These are phyloP conservation scores for Yamadazyma epiphylla DNA, from an alignment of 1,139 yeast species.

Conservation along the genomic window DNA sequence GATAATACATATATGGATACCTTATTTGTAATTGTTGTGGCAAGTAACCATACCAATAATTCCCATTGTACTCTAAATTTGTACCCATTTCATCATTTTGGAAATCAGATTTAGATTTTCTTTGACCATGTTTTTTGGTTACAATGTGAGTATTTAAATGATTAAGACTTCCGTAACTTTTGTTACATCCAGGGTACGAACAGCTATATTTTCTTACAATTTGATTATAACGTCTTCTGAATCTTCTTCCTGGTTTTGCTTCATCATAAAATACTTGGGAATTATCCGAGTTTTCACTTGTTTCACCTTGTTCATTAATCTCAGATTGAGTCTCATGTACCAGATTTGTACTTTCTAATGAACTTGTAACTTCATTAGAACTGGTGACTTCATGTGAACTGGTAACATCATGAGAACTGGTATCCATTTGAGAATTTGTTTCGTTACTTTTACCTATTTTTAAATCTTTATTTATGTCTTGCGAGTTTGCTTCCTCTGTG, in stretches of 20 bases:
- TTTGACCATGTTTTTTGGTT: constrained; percentile 68
- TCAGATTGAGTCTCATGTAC: not conserved
- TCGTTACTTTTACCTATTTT: too few species aligned
- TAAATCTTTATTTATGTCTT: too few species aligned
- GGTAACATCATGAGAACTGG: too few species aligned
- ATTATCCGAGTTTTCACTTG: constrained; percentile 3
- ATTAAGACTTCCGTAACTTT: constrained; percentile 73
- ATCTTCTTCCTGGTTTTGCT: constrained; percentile 36
- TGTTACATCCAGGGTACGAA: constrained; percentile 55
- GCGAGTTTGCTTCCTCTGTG: too few species aligned
- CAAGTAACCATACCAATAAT: constrained; percentile 25
- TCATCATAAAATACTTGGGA: constrained; percentile 12
- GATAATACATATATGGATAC: constrained; percentile 12
- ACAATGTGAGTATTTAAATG: constrained; percentile 75
- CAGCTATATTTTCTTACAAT: constrained; percentile 66
- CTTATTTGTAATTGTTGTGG: constrained; percentile 11
- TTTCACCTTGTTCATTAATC: too few species aligned
- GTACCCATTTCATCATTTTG: constrained; percentile 17
- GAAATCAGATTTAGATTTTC: constrained; percentile 69
- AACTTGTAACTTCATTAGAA: not conserved
- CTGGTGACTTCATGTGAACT: too few species aligned
- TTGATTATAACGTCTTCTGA: constrained; percentile 66
- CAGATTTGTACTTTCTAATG: not conserved
- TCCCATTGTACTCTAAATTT: constrained; percentile 19
- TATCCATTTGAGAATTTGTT: too few species aligned